These are phyloP conservation scores for Euphrasia arctica DNA, from an alignment of 305 asterid species.

Conservation along the genomic window DNA sequence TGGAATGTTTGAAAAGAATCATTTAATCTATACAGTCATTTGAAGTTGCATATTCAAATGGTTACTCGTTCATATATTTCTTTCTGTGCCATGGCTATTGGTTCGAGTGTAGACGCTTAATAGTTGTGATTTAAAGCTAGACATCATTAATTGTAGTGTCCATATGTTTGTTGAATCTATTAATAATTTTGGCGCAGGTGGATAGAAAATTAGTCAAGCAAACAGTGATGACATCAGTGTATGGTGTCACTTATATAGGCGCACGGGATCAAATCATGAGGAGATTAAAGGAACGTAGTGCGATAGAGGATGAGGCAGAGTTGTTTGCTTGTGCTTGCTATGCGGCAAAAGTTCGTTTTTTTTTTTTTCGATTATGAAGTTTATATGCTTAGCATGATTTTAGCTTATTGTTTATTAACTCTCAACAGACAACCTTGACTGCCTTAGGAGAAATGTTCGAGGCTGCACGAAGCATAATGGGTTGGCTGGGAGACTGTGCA, in stretches of 20 bases:
- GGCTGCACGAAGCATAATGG: conserved; percentile 81
- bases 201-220: conserved; percentile 87
- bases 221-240: conserved; percentile 41
- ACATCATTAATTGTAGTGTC: not conserved
- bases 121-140: too few relatives aligned
- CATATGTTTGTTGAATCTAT: conserved; percentile 17
- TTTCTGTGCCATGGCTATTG: too few relatives aligned
- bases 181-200: conserved; percentile 44
- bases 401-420: conserved; percentile 27
- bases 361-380: not conserved
- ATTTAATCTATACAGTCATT: too few relatives aligned
- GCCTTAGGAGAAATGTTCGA: conserved; percentile 47
- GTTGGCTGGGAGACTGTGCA: conserved; percentile 89
- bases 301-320: conserved; percentile 55
- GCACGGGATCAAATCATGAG: conserved; percentile 84
- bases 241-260: conserved; percentile 62
- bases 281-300: conserved; percentile 69
- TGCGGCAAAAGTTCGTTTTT: conserved; percentile 67
- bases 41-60: too few relatives aligned
- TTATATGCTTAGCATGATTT: conserved; percentile 9
- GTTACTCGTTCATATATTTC: too few relatives aligned
- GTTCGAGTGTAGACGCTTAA: too few relatives aligned
- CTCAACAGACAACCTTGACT: conserved; percentile 47
- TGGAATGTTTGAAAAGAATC: too few relatives aligned
- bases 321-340: conserved; percentile 72